phyloP scores from a whole-genome alignment of 768 basidiomycete species.

The Tylopilus cervinicoccineus region DNA sequence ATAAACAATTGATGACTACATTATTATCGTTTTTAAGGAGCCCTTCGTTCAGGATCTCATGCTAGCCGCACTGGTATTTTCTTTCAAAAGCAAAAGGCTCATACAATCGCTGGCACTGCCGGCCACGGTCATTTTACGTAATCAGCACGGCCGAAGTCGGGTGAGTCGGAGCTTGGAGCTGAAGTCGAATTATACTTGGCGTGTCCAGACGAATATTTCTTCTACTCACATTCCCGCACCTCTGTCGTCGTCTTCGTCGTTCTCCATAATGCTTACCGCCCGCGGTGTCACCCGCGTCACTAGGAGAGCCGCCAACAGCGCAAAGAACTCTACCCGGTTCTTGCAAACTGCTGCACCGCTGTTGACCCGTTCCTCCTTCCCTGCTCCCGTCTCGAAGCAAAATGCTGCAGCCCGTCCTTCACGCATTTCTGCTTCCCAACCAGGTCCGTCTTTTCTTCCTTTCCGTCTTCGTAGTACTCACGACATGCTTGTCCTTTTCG shows the following conservation, averaged over 20 bases:
- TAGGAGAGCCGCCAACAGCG: slow-evolving; percentile 73
- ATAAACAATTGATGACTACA: too few relatives aligned
- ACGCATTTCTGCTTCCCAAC: slow-evolving; percentile 43
- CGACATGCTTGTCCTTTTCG: background rate
- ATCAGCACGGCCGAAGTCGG: slow-evolving; percentile 29
- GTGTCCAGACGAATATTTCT: slow-evolving; percentile 30
- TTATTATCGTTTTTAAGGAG: too few relatives aligned
- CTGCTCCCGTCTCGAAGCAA: slow-evolving; percentile 41
- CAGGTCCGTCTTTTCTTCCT: slow-evolving; percentile 43
- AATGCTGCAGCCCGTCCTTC: slow-evolving; percentile 46
- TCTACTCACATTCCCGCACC: slow-evolving; percentile 19
- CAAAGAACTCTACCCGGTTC: slow-evolving; percentile 74
- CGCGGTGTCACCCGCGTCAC: slow-evolving; percentile 87
- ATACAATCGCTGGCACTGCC: too few relatives aligned
- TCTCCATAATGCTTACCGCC: slow-evolving; percentile 73
- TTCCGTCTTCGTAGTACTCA: background rate
- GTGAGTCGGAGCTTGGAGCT: slow-evolving; percentile 26
- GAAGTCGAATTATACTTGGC: slow-evolving; percentile 20
- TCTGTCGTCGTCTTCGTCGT: slow-evolving; percentile 28
- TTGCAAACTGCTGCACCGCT: slow-evolving; percentile 71
- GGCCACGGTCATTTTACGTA: slow-evolving; percentile 17
- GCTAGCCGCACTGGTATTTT: too few relatives aligned
- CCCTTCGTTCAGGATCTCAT: background rate
- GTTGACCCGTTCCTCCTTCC: slow-evolving; percentile 49
- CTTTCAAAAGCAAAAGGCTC: too few relatives aligned